phyloP scores from a whole-genome alignment of 2,329 filamentous ascomycete species.

The Sphaerulina musiva region DNA sequence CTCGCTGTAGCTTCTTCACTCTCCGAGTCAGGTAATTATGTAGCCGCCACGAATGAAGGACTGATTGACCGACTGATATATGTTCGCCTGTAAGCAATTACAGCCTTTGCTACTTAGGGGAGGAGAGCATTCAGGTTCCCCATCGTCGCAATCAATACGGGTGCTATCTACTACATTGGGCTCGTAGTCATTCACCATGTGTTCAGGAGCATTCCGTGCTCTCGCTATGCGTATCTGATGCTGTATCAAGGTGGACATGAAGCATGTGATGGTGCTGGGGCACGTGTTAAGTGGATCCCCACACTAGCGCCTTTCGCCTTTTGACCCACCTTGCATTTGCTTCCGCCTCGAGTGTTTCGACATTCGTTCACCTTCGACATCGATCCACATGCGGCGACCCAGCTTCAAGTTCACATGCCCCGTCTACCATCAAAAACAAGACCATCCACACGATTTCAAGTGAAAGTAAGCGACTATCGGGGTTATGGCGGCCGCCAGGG shows the following conservation, averaged over 20 bases:
- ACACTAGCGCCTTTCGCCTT: neutral
- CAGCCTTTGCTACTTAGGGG: neutral
- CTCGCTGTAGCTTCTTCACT: too few species aligned
- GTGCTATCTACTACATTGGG: neutral
- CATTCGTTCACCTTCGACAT: neutral
- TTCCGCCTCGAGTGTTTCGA: neutral
- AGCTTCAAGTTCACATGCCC: neutral
- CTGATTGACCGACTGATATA: neutral
- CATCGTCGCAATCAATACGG: neutral
- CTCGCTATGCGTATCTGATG: neutral
- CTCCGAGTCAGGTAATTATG: too few species aligned
- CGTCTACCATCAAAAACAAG: slow-evolving; percentile 1
- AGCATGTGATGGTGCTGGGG: neutral
- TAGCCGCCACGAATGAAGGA: neutral
- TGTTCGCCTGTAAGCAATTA: neutral
- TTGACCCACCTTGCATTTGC: neutral
- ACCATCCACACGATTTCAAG: slow-evolving; percentile 12
- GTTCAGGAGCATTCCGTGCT: neutral
- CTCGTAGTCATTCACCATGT: neutral
- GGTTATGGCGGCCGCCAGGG: slow-evolving; percentile 22
- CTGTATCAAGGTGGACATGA: neutral
- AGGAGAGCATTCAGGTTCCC: neutral
- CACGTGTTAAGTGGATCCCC: neutral
- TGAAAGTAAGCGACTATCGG: slow-evolving; percentile 24
- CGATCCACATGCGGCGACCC: neutral